Evolutionary conservation across 73 alveolate species (phyloP), one percentile per base, ranked within the genome.

Genomic region (Tetrahymena thermophila): DNA sequence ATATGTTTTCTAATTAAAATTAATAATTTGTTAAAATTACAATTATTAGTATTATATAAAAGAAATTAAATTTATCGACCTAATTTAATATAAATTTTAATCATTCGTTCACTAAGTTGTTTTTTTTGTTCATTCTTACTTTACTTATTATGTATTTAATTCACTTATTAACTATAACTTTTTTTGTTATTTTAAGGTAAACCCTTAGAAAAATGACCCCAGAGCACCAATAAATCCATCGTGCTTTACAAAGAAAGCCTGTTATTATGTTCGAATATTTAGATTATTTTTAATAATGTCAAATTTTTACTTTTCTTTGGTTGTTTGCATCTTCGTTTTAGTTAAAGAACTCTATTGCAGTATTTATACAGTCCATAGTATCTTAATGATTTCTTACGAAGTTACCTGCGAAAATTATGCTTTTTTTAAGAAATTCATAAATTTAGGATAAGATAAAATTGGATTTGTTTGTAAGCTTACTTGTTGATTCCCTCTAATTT

Each of bases 181-280:
- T 31, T 71, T 71, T 71, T 71, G 37, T 71, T 71, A 71, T 71
- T 71, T 17, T 71, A 28, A 71, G 17, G 89, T 71, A 31, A 94
- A 83, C 85, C 95, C 96, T 16, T 43, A 44, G 57, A 85, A 83
- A 84, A 95, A 95, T 31, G 94, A 35, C 34, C 97, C 97, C 13
- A 95, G 55, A 31, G 95, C 94, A 35, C 97, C 97, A 19, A 95
- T 89, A 56, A 95, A 95, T 17, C 97, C 97, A 89, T 95, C 97
- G 55, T 95, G 97, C 43, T 43, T 89, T 1, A 95, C 94, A 55
- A 95, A 95, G 93, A 85, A 95, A 95, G 97, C 95, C 95, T 85
- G 38, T 83, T 25, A 43, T 84, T 84, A 44, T 56, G 23, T 3
- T 23, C 85, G 34, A 85, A 16, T 40, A 56, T 55, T 94, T 85